These are phyloP conservation scores for Cystobasidium sp. DNA, from an alignment of 1,284 basidiomycete species.

Conservation along the genomic window DNA sequence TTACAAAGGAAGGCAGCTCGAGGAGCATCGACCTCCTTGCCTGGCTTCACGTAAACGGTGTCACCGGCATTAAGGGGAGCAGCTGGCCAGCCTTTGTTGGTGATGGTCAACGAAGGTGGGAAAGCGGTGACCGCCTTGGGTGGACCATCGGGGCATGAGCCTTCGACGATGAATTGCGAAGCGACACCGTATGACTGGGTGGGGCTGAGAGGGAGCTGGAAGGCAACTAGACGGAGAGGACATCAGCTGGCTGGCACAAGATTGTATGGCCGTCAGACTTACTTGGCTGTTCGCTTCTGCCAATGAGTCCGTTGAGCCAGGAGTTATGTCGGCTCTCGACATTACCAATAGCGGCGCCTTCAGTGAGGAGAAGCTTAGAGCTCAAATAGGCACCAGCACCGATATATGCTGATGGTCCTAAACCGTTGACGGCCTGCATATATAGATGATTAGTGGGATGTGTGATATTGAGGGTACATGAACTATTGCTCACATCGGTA, in stretches of 20 bases:
- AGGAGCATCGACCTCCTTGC: slow-evolving; percentile 7
- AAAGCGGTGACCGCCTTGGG: slow-evolving; percentile 33
- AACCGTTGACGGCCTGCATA: slow-evolving; percentile 26
- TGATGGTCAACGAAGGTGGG: slow-evolving; percentile 37
- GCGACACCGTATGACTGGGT: slow-evolving; percentile 43
- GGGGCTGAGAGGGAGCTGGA: slow-evolving; percentile 27
- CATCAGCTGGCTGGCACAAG: background rate
- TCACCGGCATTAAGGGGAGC: slow-evolving; percentile 30
- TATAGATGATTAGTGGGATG: background rate
- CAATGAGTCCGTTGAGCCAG: slow-evolving; percentile 34
- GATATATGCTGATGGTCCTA: slow-evolving; percentile 28
- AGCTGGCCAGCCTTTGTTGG: slow-evolving; percentile 35
- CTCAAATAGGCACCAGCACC: slow-evolving; percentile 31
- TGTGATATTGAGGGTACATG: background rate
- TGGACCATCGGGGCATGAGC: slow-evolving; percentile 26
- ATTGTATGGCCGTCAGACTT: background rate
- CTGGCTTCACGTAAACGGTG: slow-evolving; percentile 30
- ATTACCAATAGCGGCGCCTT: slow-evolving; percentile 36
- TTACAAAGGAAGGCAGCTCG: slow-evolving; percentile 25
- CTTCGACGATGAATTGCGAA: slow-evolving; percentile 34
- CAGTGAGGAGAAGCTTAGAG: slow-evolving; percentile 32
- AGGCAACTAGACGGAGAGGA: slow-evolving; percentile 6
- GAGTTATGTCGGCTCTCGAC: slow-evolving; percentile 35
- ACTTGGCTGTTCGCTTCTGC: slow-evolving; percentile 33
- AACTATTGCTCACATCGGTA: slow-evolving; percentile 18